A percentile compares a stretch with the other conserved stretches of the same genome.
These are phyloP conservation scores for Euphorbia pulcherrima DNA, from an alignment of 345 rosid genomes.

Conservation along the genomic window DNA sequence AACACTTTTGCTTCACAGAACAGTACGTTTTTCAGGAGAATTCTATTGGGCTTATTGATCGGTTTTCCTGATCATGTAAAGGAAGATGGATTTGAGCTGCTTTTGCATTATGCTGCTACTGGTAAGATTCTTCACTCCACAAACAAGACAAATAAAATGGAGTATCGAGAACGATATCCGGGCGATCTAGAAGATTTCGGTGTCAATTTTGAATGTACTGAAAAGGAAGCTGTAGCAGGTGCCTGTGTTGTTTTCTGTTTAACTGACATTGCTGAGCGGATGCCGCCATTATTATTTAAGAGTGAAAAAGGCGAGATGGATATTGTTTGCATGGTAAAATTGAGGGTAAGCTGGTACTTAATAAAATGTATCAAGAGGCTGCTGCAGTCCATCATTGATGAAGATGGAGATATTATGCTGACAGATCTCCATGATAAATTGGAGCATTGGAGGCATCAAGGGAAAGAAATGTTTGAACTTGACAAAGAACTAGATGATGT, in stretches of 20 bases:
- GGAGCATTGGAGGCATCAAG: conserved; percentile 54
- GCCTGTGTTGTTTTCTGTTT: conserved; percentile 52
- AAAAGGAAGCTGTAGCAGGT: conserved; percentile 53
- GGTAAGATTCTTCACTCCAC: conserved; percentile 35
- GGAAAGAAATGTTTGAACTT: conserved; percentile 31
- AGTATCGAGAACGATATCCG: conserved; percentile 23
- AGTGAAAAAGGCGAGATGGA: conserved; percentile 41
- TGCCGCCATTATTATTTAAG: conserved; percentile 47
- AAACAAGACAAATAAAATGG: conserved; percentile 20
- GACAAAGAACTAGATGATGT: conserved; percentile 43
- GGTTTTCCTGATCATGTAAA: conserved; percentile 35
- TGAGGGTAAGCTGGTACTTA: conserved; percentile 49
- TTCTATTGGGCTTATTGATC: conserved; percentile 55
- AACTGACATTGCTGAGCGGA: conserved; percentile 49
- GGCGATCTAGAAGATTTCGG: conserved; percentile 14
- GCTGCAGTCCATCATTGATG: conserved; percentile 29
- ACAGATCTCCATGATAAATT: conserved; percentile 52
- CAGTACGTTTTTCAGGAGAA: conserved; percentile 44
- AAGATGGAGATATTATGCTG: conserved; percentile 35
- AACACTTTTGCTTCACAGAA: conserved; percentile 25
- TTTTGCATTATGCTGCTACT: conserved; percentile 66
- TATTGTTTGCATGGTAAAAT: conserved; percentile 48
- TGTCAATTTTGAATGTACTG: conserved; percentile 23
- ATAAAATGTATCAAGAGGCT: conserved; percentile 53
- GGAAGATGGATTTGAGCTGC: conserved; percentile 50